Evolutionary conservation across 768 basidiomycete genomes (phyloP), one percentile per base, ranked within the genome.

Genomic region (Pleurotus salmoneostramineus): DNA sequence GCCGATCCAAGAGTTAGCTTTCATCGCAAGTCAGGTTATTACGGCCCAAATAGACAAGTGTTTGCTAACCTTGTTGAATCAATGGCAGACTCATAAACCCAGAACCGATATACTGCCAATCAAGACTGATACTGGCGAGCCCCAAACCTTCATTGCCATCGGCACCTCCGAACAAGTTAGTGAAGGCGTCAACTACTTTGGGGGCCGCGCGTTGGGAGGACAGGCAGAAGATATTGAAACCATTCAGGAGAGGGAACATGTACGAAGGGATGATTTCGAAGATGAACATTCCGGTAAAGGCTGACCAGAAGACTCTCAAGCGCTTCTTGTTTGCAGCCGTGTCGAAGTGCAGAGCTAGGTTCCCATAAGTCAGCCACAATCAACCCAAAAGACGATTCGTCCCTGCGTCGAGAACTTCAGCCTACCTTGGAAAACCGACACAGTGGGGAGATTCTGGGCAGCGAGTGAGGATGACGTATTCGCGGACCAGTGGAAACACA

Each of bases 61-160:
- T n/a, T n/a, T n/a, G 51, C 63, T 8, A 43, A 81, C 81, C 80
- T 74, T 86, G 84, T 57, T 83, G 83, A 15, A 78, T 70, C 3
- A 86, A 62, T 7, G 84, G 83, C 32, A 74, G 68, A 58, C 78
- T 81, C 81, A 83, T 78, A 31, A 62, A 77, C 71, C 32, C 37
- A 12, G 83, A 82, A 0, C 78, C 78, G 60, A 86, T 83, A 61
- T 84, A 84, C 59, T 85, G 83, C 84, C 84, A 89, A 62, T 88
- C 87, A 47, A 88, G 78, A n/a, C 82, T 82, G 43, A 89, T 58
- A 35, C 79, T 81, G 42, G 83, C 56, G 15, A 88, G 63, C 0
- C 87, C 87, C 42, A 89, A 72, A 0, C 86, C 87, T 66, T 89
- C 87, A 62, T 89, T 89, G 32, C 79, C 85, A 36, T 81, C 75